A percentile compares a stretch with the other conserved stretches of the same genome.
These are phyloP conservation scores for Thecaphora frezii DNA, from an alignment of 1,284 basidiomycete species.

Conservation along the genomic window DNA sequence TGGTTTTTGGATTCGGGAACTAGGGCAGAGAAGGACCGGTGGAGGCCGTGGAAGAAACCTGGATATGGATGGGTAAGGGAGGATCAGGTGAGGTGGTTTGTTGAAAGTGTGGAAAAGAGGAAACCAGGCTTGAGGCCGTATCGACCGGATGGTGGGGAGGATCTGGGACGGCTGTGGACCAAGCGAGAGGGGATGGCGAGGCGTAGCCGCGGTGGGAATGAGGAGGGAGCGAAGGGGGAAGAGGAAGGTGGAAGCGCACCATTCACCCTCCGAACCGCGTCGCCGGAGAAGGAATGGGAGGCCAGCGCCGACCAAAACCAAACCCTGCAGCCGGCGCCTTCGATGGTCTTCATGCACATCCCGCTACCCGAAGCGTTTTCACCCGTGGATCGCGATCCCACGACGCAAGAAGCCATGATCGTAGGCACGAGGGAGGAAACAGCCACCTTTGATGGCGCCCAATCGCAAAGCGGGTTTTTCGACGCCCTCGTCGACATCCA, in stretches of 20 bases:
- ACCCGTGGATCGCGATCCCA: conserved; percentile 5
- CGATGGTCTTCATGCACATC: conserved; percentile 55
- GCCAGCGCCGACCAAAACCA: conserved; percentile 15
- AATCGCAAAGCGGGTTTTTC: conserved; percentile 50
- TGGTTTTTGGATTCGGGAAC: conserved; percentile 91
- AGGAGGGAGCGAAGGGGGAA: too few relatives aligned
- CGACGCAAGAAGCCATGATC: too few relatives aligned
- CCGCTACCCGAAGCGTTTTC: conserved; percentile 54
- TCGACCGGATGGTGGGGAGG: conserved; percentile 28
- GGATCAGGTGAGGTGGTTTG: conserved; percentile 53
- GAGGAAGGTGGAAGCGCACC: too few relatives aligned
- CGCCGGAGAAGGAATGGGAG: conserved; percentile 17
- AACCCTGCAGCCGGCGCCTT: conserved; percentile 31
- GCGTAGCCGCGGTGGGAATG: background rate
- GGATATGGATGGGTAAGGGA: conserved; percentile 46
- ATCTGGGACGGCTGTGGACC: conserved; percentile 19
- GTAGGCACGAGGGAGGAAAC: conserved; percentile 20
- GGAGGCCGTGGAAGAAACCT: conserved; percentile 32
- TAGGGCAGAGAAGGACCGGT: conserved; percentile 17
- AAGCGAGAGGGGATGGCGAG: background rate
- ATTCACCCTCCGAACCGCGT: too few relatives aligned
- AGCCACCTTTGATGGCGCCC: conserved; percentile 25
- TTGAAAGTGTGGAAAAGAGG: conserved; percentile 11
- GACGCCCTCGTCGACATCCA: conserved; percentile 27
- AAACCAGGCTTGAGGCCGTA: conserved; percentile 34